Evolutionary conservation across 2,329 filamentous ascomycete species (phyloP).

Genomic region (Cercospora brassicicola): DNA sequence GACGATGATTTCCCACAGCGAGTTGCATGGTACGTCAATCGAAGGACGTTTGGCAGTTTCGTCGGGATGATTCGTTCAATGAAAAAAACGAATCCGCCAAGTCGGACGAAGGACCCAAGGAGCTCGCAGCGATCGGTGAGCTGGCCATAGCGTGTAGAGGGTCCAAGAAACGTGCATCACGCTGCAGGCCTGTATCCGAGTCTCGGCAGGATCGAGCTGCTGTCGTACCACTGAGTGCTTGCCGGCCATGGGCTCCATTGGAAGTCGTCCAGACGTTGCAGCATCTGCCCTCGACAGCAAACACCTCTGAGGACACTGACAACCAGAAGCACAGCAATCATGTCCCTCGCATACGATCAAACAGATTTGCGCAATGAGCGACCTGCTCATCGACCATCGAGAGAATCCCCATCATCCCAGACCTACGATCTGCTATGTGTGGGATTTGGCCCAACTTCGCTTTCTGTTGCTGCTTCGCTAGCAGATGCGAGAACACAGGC

Average conservation of each 20-base stretch:
- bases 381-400: constrained; percentile 7
- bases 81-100: background rate
- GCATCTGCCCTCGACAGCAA: background rate
- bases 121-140: background rate
- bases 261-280: background rate
- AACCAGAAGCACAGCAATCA: background rate
- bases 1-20: background rate
- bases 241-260: background rate
- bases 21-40: background rate
- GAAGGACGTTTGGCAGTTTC: background rate
- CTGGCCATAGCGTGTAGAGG: background rate
- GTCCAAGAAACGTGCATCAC: background rate
- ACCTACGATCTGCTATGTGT: constrained; percentile 31
- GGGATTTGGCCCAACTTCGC: constrained; percentile 31
- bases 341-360: constrained; percentile 16
- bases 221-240: background rate
- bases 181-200: background rate
- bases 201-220: background rate
- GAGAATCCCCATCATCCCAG: constrained; percentile 10
- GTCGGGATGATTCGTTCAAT: background rate
- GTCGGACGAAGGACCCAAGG: background rate
- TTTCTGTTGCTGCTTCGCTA: constrained; percentile 30
- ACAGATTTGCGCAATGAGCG: constrained; percentile 1
- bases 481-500: constrained; percentile 24
- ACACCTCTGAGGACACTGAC: background rate